Conservation (phyloP, 305 asterid genomes). For the Fraxinus velutina region DNA sequence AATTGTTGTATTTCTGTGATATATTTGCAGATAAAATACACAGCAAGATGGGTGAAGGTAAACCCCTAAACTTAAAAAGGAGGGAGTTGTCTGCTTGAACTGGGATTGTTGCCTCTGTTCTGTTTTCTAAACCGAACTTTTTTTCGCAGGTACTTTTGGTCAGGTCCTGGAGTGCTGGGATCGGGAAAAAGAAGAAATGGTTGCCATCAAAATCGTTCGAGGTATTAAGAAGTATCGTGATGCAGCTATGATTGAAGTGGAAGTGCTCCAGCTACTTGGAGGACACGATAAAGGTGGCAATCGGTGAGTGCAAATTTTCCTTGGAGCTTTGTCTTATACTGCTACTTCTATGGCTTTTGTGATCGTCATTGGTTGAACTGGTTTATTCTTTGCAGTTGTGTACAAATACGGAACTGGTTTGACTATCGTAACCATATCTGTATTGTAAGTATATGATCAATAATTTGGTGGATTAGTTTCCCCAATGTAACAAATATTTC, state of each 20-base stretch:
- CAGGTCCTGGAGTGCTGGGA: constrained; percentile 17
- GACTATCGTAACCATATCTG: constrained; percentile 1
- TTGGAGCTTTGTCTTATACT: background rate
- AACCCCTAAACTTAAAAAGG: background rate
- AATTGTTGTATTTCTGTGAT: background rate
- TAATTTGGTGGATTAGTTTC: background rate
- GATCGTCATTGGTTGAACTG: background rate
- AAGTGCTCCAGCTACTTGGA: constrained; percentile 8
- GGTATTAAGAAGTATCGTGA: constrained; percentile 21
- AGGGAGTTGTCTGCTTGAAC: background rate
- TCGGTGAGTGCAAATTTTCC: constrained; percentile 7
- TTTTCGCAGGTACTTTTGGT: constrained; percentile 10
- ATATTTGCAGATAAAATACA: constrained; percentile 17
- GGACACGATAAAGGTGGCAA: constrained; percentile 14
- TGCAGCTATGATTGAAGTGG: constrained; percentile 19
- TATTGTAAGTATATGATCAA: background rate
- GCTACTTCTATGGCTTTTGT: background rate
- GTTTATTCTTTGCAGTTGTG: constrained; percentile 19
- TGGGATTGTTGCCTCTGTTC: background rate
- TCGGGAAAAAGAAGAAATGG: constrained; percentile 8
- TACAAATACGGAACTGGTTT: constrained; percentile 3
- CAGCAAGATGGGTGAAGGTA: constrained; percentile 19
- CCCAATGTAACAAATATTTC: background rate
- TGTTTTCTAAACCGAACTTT: background rate
- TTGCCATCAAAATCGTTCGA: constrained; percentile 15